Percentiles rank a stretch among this genome's conserved stretches.
Evolutionary conservation across 2,329 filamentous ascomycete species (phyloP).

Genomic region (Fusarium siculi): DNA sequence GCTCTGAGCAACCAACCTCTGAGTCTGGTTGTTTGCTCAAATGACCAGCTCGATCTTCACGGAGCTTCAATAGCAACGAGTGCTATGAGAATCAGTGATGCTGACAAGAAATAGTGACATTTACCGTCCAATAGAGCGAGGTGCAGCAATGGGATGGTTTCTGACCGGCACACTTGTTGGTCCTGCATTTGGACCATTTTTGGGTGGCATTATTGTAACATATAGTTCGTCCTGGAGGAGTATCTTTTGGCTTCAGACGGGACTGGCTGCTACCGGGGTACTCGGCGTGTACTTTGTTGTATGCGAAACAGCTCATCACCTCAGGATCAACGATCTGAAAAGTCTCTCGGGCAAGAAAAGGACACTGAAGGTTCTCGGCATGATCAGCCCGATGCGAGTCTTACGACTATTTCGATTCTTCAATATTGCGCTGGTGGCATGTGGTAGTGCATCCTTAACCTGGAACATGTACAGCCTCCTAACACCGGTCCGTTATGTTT

Average conservation of each 20-base stretch:
- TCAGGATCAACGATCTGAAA: slow-evolving; percentile 69
- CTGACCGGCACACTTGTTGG: slow-evolving; percentile 77
- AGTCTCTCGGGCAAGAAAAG: slow-evolving; percentile 63
- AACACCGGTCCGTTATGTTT: slow-evolving; percentile 76
- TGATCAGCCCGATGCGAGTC: slow-evolving; percentile 75
- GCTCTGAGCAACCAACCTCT: not conserved
- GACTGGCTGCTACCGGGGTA: slow-evolving; percentile 69
- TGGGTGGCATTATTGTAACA: slow-evolving; percentile 81
- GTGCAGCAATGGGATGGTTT: slow-evolving; percentile 79
- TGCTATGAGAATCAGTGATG: not conserved
- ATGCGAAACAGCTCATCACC: slow-evolving; percentile 77
- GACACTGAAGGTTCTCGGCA: slow-evolving; percentile 64
- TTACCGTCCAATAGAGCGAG: slow-evolving; percentile 74
- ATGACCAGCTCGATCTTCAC: not conserved
- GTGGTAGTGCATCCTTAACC: slow-evolving; percentile 71
- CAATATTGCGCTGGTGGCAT: slow-evolving; percentile 69
- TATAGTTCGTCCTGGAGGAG: slow-evolving; percentile 74
- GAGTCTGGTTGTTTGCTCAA: not conserved
- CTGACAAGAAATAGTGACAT: slow-evolving; percentile 59
- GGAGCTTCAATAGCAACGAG: not conserved
- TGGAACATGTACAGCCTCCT: slow-evolving; percentile 76
- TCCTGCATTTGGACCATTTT: slow-evolving; percentile 75
- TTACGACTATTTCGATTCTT: slow-evolving; percentile 73
- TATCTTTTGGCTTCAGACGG: slow-evolving; percentile 83
- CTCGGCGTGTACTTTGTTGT: slow-evolving; percentile 72